Evolutionary conservation across 352 stramenopile species (phyloP).

Genomic region (Globisporangium nodosum): DNA sequence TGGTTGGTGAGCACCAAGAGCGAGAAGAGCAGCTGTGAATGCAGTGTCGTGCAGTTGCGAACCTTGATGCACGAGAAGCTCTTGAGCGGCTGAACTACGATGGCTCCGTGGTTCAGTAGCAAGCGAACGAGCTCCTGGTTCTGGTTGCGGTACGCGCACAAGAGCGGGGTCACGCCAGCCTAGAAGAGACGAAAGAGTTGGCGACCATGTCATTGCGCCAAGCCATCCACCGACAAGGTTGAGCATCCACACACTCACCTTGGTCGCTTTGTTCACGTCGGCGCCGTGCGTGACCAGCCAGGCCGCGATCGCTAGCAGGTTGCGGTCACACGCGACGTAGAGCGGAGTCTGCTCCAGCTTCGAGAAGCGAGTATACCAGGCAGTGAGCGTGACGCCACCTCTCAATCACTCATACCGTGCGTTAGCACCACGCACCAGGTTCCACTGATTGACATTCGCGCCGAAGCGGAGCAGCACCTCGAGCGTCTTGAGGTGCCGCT

Average conservation of each 20-base stretch:
- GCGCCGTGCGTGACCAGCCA: constrained; percentile 53
- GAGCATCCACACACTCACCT: constrained; percentile 14
- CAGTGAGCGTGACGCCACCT: neutral
- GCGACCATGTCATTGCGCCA: neutral
- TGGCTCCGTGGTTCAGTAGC: constrained; percentile 41
- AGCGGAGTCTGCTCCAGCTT: constrained; percentile 57
- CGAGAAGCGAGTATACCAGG: neutral
- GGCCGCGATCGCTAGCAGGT: constrained; percentile 25
- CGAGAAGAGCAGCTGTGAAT: neutral
- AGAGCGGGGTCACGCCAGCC: constrained; percentile 36
- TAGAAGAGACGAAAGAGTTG: neutral
- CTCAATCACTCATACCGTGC: neutral
- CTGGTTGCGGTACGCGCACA: constrained; percentile 52
- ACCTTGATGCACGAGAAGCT: constrained; percentile 39
- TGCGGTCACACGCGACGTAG: constrained; percentile 48
- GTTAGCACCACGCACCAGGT: constrained; percentile 21
- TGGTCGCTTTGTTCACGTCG: constrained; percentile 46
- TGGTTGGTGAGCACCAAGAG: neutral
- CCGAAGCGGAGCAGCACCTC: constrained; percentile 48
- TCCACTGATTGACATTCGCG: constrained; percentile 45
- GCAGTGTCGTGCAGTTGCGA: no score
- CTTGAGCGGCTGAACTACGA: constrained; percentile 22
- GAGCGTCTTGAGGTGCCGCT: constrained; percentile 51
- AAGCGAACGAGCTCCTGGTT: constrained; percentile 35
- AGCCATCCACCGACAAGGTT: neutral